These are phyloP conservation scores for Aspergillus neotritici DNA, from an alignment of 2,329 filamentous ascomycete species.

Conservation along the genomic window DNA sequence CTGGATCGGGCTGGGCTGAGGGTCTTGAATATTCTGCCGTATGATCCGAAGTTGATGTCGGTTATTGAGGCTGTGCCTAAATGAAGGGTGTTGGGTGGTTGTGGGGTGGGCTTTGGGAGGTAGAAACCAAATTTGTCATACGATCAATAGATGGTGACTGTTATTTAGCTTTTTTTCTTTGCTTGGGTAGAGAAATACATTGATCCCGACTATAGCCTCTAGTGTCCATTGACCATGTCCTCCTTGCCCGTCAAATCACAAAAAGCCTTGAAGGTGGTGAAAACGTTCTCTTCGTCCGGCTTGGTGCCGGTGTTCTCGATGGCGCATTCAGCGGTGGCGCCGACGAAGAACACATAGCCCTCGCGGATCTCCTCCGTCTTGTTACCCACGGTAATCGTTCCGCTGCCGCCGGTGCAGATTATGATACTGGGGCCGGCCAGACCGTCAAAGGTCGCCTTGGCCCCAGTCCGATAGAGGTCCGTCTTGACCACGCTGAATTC, in stretches of 20 bases:
- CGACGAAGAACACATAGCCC: constrained; percentile 77
- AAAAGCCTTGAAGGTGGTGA: constrained; percentile 89
- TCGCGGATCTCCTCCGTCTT: constrained; percentile 69
- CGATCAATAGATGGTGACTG: background rate
- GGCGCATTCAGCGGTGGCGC: constrained; percentile 76
- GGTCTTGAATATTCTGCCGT: too few relatives aligned
- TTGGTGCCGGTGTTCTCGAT: constrained; percentile 59
- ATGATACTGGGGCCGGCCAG: constrained; percentile 86
- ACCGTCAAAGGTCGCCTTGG: constrained; percentile 82
- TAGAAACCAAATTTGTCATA: too few relatives aligned
- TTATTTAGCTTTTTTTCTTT: background rate
- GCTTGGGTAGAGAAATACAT: background rate
- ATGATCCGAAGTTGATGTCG: too few relatives aligned
- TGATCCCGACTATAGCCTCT: constrained; percentile 17
- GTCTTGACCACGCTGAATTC: constrained; percentile 89
- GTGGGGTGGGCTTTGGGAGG: too few relatives aligned
- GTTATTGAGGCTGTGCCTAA: too few relatives aligned
- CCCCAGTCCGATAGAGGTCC: constrained; percentile 61
- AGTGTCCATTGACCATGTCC: constrained; percentile 32
- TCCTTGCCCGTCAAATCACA: constrained; percentile 66
- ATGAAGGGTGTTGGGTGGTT: too few relatives aligned
- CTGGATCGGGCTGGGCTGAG: too few relatives aligned
- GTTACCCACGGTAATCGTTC: constrained; percentile 77
- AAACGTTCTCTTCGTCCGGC: constrained; percentile 57
- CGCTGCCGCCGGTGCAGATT: constrained; percentile 79